Evolutionary conservation across 2,329 filamentous ascomycete genomes (phyloP), one percentile per base, ranked within the genome.

Genomic region (Arthrinium puccinioides): DNA sequence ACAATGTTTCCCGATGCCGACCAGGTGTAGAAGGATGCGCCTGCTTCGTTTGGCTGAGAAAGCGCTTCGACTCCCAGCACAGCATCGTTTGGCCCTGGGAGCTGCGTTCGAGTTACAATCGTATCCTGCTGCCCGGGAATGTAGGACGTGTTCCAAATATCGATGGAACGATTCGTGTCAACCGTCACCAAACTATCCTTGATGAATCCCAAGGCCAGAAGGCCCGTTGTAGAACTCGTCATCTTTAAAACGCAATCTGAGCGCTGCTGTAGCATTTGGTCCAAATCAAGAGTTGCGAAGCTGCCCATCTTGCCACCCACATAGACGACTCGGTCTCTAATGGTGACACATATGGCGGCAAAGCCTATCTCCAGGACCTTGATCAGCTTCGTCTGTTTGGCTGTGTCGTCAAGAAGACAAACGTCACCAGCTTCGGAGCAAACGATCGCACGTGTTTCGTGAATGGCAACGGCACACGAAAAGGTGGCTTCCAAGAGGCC

Each of bases 401-500:
- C 79, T 21, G 73, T 75, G 47, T 94, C 85, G 44, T 96, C 84
- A 21, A 96, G 68, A 21, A 94, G 67, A 59, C 90, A 97, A n/a
- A 98, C 69, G 52, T 94, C 84, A 20, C 92, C 92, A 41, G 79
- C 76, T 53, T 96, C 89, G 4, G 90, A 86, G 62, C 87, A 92
- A 28, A 97, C 69, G 27, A 97, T 74, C 14, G 88, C 83, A 50
- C 81, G 84, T 28, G 73, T 74, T 24, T 85, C 77, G 25, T 84
- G 81, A 23, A 95, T 74, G 13, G 76, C 68, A 13, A 80, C 76
- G 5, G 87, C 79, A 45, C 84, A 87, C 14, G 81, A 87, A 52
- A 98, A 97, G 0, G 81, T 90, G 7, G 80, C 79, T 43, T 97
- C 90, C 5, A 89, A 74, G 42, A 98, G 66, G 10, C 78, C 71